phyloP scores from a whole-genome alignment of 768 basidiomycete species.

The Lyophyllum semitale region DNA sequence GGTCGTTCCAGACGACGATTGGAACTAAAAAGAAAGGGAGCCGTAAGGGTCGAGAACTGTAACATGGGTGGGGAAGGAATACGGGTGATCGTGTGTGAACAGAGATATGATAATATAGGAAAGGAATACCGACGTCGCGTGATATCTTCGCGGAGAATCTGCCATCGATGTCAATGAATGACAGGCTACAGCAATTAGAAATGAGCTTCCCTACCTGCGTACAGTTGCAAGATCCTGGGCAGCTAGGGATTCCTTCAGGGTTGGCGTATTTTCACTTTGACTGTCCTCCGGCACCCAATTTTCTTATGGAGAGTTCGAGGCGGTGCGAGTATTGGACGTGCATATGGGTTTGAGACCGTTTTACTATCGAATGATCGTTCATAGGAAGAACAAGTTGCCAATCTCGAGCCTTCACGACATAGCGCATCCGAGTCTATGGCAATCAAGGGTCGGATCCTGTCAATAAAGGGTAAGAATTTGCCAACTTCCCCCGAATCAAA shows the following conservation, averaged over 20 bases:
- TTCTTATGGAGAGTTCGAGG: not conserved
- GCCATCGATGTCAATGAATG: constrained; percentile 10
- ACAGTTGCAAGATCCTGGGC: too few species aligned
- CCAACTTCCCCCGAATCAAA: too few species aligned
- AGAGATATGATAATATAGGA: constrained; percentile 2
- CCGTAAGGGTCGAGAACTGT: constrained; percentile 5
- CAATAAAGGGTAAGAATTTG: too few species aligned
- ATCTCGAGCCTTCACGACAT: too few species aligned
- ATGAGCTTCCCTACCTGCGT: not conserved
- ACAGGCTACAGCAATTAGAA: not conserved
- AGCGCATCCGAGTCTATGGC: not conserved
- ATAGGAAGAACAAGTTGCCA: not conserved
- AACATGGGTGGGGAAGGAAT: constrained; percentile 6
- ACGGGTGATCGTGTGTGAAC: not conserved
- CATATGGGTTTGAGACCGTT: too few species aligned
- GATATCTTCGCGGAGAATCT: constrained; percentile 11
- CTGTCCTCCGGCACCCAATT: not conserved
- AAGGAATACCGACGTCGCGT: not conserved
- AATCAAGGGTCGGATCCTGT: too few species aligned
- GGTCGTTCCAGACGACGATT: constrained; percentile 16
- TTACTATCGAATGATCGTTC: not conserved
- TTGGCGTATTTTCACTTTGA: not conserved
- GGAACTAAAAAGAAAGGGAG: constrained; percentile 2
- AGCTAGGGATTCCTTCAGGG: not conserved
- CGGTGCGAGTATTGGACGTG: not conserved